Evolutionary conservation across 495 filamentous ascomycete species (phyloP).

Genomic region (Thermothielavioides terrestris): DNA sequence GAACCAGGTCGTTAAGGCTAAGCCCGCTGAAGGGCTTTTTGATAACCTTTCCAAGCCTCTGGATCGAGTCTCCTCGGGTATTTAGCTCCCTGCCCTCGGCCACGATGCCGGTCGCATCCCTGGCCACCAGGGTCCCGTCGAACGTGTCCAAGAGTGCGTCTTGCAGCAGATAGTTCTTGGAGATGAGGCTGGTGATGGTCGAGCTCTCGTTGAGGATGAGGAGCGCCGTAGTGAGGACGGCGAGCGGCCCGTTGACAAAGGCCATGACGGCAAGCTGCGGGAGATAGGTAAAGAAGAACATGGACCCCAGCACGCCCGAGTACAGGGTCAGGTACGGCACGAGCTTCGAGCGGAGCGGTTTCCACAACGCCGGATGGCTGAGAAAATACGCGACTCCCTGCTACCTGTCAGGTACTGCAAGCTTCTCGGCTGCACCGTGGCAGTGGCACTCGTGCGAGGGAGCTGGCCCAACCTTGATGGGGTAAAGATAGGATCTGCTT

Average conservation of each 20-base stretch:
- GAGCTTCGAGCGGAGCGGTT: constrained; percentile 62
- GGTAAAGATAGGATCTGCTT: constrained; percentile 78
- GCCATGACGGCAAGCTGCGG: constrained; percentile 75
- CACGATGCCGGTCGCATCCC: constrained; percentile 51
- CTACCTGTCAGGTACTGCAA: constrained; percentile 5
- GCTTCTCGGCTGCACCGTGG: background rate
- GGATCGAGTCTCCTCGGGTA: constrained; percentile 49
- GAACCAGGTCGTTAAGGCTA: constrained; percentile 54
- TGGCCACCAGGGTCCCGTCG: constrained; percentile 64
- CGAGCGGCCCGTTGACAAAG: constrained; percentile 79
- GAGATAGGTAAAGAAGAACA: constrained; percentile 88
- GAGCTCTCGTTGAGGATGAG: constrained; percentile 77
- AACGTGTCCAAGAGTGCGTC: constrained; percentile 85
- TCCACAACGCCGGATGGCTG: constrained; percentile 52
- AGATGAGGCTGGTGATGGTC: constrained; percentile 64
- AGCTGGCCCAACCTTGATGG: constrained; percentile 53
- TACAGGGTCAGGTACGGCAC: constrained; percentile 62
- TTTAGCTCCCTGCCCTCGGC: constrained; percentile 64
- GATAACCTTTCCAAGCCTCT: constrained; percentile 62
- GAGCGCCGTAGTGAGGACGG: constrained; percentile 64
- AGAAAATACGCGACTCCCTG: constrained; percentile 69
- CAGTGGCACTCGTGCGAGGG: background rate
- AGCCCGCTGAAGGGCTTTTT: constrained; percentile 62
- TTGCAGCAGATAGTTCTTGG: constrained; percentile 66
- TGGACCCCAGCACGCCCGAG: constrained; percentile 52